Conservation (phyloP, 306 rosid genomes). For the Gastrolobium villosum region DNA sequence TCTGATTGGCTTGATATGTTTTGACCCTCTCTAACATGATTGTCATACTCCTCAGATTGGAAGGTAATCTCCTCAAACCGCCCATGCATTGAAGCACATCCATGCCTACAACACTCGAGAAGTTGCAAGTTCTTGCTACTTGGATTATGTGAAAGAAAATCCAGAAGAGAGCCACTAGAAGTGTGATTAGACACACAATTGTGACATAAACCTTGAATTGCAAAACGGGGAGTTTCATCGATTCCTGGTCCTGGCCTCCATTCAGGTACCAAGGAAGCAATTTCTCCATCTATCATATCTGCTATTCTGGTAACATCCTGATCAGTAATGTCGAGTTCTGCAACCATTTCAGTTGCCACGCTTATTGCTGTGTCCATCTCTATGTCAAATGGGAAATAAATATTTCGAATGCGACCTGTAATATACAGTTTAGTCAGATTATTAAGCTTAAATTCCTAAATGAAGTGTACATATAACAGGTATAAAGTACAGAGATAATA, state of each 20-base stretch:
- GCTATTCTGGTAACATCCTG: constrained; percentile 92
- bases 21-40: constrained; percentile 55
- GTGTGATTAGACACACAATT: constrained; percentile 77
- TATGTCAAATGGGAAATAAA: constrained; percentile 87
- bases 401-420: constrained; percentile 87
- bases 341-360: constrained; percentile 97
- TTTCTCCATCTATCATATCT: constrained; percentile 94
- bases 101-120: constrained; percentile 67
- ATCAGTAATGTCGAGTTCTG: constrained; percentile 90
- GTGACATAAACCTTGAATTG: constrained; percentile 66
- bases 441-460: constrained; percentile 27
- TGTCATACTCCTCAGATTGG: constrained; percentile 71
- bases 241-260: constrained; percentile 82
- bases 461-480: constrained; percentile 6
- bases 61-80: constrained; percentile 91
- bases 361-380: constrained; percentile 89
- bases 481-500: constrained; percentile 13
- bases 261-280: constrained; percentile 83
- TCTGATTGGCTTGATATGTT: constrained; percentile 55
- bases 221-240: constrained; percentile 72
- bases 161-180: constrained; percentile 68
- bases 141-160: constrained; percentile 56
- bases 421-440: constrained; percentile 28
- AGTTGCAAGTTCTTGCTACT: constrained; percentile 57
- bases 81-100: constrained; percentile 88